Evolutionary conservation across 2,329 filamentous ascomycete species (phyloP), one percentile per base, ranked within the genome.

Genomic region (Colletotrichum shisoi): DNA sequence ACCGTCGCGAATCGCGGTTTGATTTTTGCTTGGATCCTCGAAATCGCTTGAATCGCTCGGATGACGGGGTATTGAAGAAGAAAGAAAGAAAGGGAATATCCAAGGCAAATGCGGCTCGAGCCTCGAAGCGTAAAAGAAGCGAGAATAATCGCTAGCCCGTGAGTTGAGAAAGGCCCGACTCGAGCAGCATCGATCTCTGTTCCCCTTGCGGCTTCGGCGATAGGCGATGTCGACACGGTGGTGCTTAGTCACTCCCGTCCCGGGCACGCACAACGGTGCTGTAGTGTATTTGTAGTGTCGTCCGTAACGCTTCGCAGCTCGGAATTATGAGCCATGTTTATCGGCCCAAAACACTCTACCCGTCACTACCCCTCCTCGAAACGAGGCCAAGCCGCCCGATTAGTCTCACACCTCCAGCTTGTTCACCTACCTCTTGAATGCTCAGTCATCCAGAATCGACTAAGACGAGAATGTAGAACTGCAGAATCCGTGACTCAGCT

Each of bases 401-500:
- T 42, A 13, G 5, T 19, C 11, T 45, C n/a, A 21, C 24, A 56
- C n/a, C 52, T 42, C 4, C 15, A n/a, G 21, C 21, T 9, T 21
- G 19, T 1, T 27, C 17, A 34, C 31, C 15, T 12, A 15, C 2
- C 13, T 21, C 4, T 31, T 34, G 7, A 34, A 34, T 34, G 31
- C 39, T 17, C n/a, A 17, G 8, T 34, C 42, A 15, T 15, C 56
- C 19, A 13, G 45, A 15, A 21, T n/a, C 42, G 21, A 24, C 42
- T 31, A 21, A 37, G 37, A 17, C 12, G 19, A 8, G 42, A 8
- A 17, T 12, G 31, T 44, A 48, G 45, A 13, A 58, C 24, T 37
- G n/a, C 19, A 15, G 31, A 7, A 27, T 24, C 3, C n/a, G 9
- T 59, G 48, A 62, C 58, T 62, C 58, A 62, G 58, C 58, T 44